Percentiles rank a stretch among this genome's conserved stretches.
phyloP scores from a whole-genome alignment of 2,329 filamentous ascomycete species.

The Fusarium austroafricanum region DNA sequence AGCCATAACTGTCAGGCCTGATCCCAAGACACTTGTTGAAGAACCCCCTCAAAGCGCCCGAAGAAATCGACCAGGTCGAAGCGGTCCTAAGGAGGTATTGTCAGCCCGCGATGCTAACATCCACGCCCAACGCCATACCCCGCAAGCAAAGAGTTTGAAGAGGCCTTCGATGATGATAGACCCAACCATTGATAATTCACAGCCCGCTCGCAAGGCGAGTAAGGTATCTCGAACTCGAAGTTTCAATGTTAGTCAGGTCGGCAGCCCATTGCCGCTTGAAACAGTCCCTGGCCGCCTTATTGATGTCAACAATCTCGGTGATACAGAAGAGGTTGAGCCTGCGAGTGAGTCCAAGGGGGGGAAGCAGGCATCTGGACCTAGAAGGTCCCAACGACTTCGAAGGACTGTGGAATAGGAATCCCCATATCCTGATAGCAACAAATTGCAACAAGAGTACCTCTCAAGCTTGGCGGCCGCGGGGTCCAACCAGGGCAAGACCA shows the following conservation, averaged over 20 bases:
- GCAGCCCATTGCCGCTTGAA: slow-evolving; percentile 43
- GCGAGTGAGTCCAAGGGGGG: neutral
- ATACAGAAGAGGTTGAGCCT: neutral
- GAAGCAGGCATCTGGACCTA: slow-evolving; percentile 10
- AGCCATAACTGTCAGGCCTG: neutral
- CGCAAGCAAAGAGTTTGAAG: slow-evolving; percentile 1
- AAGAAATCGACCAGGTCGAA: neutral
- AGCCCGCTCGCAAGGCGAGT: slow-evolving; percentile 13
- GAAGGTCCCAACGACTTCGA: slow-evolving; percentile 13
- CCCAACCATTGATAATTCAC: neutral
- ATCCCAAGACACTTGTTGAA: neutral
- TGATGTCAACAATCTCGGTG: neutral
- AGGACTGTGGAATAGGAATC: slow-evolving; percentile 23
- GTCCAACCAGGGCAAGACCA: neutral
- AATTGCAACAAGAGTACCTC: slow-evolving; percentile 15
- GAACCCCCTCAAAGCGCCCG: neutral
- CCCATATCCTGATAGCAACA: slow-evolving; percentile 1
- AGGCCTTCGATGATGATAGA: neutral
- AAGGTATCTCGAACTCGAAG: slow-evolving; percentile 39
- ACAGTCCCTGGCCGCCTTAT: neutral
- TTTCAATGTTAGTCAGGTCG: slow-evolving; percentile 45
- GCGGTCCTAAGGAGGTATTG: neutral
- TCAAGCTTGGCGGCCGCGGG: slow-evolving; percentile 6
- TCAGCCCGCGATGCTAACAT: slow-evolving; percentile 28
- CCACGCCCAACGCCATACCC: neutral